phyloP scores from a whole-genome alignment of 805 yeast genomes.

The Barnettozyma wickerhamii region DNA sequence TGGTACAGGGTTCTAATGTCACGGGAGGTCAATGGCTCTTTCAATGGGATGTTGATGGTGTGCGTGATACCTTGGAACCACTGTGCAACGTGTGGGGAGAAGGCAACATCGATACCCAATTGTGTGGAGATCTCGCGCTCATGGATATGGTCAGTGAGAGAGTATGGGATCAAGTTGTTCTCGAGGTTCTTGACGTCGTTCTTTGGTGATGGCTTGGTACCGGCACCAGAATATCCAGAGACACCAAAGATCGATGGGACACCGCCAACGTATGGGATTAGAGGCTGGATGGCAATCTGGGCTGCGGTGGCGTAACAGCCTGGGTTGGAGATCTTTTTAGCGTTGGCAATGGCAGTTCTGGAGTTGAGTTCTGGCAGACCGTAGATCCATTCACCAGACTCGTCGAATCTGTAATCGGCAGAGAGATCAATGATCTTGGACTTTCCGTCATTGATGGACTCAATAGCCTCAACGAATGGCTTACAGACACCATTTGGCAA shows the following conservation, averaged over 20 bases:
- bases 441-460: conserved; percentile 54
- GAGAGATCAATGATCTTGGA: conserved; percentile 88
- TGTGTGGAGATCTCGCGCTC: conserved; percentile 88
- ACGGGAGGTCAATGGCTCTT: conserved; percentile 63
- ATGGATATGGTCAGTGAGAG: conserved; percentile 94
- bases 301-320: conserved; percentile 99
- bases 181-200: conserved; percentile 73
- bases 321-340: conserved; percentile 88
- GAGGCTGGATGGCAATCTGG: conserved; percentile 87
- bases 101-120: conserved; percentile 76
- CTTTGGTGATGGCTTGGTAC: conserved; percentile 97
- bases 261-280: conserved; percentile 62
- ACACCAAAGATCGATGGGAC: conserved; percentile 90
- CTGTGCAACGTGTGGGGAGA: conserved; percentile 96
- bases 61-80: conserved; percentile 99
- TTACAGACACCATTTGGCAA: conserved; percentile 96
- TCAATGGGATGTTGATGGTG: conserved; percentile 87
- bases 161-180: conserved; percentile 90
- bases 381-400: conserved; percentile 82
- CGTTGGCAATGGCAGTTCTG: conserved; percentile 60
- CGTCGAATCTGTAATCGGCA: conserved; percentile 95
- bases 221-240: conserved; percentile 98
- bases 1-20: conserved; percentile 83
- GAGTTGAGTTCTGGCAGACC: conserved; percentile 91
- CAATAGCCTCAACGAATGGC: conserved; percentile 80